phyloP scores from a whole-genome alignment of 768 basidiomycete species.

The Termitomyces sp. region DNA sequence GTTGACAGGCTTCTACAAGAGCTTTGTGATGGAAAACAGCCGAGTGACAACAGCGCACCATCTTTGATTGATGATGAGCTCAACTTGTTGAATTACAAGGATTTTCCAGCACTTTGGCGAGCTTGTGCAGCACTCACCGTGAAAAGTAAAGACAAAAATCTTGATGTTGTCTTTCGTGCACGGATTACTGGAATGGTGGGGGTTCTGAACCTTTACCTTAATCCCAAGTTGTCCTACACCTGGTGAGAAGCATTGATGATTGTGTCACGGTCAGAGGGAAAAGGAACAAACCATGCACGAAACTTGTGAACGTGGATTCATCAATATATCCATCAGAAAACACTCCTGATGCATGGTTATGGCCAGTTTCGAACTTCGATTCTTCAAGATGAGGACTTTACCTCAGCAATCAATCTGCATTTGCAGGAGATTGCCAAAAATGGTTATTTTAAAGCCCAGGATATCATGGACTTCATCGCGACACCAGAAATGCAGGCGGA shows the following conservation, averaged over 20 bases:
- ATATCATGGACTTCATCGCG: not conserved
- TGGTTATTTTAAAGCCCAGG: not conserved
- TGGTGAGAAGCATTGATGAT: not conserved
- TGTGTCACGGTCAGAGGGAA: not conserved
- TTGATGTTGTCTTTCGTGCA: too few species aligned
- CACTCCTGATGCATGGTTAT: not conserved
- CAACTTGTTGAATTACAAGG: not conserved
- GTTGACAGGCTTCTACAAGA: not conserved
- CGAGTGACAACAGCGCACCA: not conserved
- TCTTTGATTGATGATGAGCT: not conserved
- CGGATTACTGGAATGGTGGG: too few species aligned
- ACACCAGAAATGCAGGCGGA: not conserved
- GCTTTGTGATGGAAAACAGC: not conserved
- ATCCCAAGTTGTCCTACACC: not conserved
- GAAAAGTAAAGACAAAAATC: not conserved
- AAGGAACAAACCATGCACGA: not conserved
- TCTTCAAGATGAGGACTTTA: not conserved
- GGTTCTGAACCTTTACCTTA: too few species aligned
- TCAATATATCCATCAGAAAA: too few species aligned
- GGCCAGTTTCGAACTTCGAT: not conserved
- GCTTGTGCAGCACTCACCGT: not conserved
- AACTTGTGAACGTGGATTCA: not conserved
- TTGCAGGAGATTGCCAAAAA: not conserved
- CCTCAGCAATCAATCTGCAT: not conserved
- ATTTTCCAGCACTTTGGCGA: not conserved